These are phyloP conservation scores for Trichoderma hamatum DNA, from an alignment of 2,329 filamentous ascomycete genomes.

Conservation along the genomic window DNA sequence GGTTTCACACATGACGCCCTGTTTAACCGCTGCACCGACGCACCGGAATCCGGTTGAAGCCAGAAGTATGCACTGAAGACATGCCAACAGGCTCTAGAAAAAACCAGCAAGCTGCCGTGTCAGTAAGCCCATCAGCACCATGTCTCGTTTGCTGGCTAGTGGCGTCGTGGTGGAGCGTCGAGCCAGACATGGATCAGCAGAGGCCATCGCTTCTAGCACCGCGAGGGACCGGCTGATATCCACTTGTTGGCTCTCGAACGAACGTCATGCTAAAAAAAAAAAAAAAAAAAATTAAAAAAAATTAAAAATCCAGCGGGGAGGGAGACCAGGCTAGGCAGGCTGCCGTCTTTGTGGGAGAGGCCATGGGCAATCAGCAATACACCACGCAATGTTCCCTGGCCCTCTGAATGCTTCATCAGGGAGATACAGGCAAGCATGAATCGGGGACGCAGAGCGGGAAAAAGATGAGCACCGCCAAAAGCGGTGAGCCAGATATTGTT, in stretches of 20 bases:
- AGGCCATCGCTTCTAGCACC: not conserved
- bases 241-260: not conserved
- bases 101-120: conserved; percentile 2
- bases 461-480: conserved; percentile 8
- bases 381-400: not conserved
- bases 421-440: not conserved
- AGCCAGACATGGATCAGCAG: conserved; percentile 15
- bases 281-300: not conserved
- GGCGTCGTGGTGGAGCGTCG: conserved; percentile 18
- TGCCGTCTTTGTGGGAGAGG: not conserved
- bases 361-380: not conserved
- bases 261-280: conserved; percentile 11
- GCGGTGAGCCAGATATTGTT: conserved; percentile 14
- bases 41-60: conserved; percentile 2
- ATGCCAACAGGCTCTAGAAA: not conserved
- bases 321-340: not conserved
- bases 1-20: conserved; percentile 5
- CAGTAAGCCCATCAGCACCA: conserved; percentile 24
- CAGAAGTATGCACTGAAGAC: not conserved
- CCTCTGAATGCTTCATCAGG: not conserved
- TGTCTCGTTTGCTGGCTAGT: conserved; percentile 15
- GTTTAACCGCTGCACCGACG: conserved; percentile 6
- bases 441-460: not conserved
- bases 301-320: not conserved
- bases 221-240: not conserved